A percentile compares a stretch with the other conserved stretches of the same genome.
Evolutionary conservation across 78 protist species (phyloP).

Genomic region (Dictyostelium capitatum): DNA sequence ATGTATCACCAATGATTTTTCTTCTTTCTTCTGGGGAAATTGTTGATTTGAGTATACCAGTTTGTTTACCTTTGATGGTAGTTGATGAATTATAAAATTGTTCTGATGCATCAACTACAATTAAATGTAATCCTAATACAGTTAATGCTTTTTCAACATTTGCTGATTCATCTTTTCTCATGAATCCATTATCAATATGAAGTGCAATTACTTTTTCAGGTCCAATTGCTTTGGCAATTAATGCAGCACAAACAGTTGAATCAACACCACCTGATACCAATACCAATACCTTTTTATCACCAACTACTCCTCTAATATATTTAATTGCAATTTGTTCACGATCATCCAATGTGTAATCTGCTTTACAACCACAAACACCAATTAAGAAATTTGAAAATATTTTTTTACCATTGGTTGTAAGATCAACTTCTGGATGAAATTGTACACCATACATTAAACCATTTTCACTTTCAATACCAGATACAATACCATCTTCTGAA

Average conservation of each 20-base stretch:
- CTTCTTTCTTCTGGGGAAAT: conserved; percentile 95
- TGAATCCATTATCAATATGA: conserved; percentile 97
- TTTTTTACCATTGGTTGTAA: conserved; percentile 86
- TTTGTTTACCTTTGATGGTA: conserved; percentile 40
- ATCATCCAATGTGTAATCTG: conserved; percentile 80
- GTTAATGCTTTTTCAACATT: conserved; percentile 76
- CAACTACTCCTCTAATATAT: conserved; percentile 69
- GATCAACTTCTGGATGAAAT: conserved; percentile 98
- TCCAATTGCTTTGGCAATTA: conserved; percentile 93
- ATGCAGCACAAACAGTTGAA: conserved; percentile 96
- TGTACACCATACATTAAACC: conserved; percentile 82
- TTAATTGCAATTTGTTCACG: conserved; percentile 85
- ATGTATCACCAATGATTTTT: conserved; percentile 97
- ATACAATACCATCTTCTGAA: conserved; percentile 71
- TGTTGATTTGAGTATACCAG: conserved; percentile 46
- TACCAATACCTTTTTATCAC: conserved; percentile 81
- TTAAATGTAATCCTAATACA: conserved; percentile 65
- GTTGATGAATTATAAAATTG: conserved; percentile 91
- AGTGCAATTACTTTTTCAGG: conserved; percentile 89
- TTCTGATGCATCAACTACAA: conserved; percentile 90
- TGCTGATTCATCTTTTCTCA: conserved; percentile 88
- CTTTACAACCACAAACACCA: conserved; percentile 57
- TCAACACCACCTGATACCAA: conserved; percentile 98
- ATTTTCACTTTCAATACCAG: conserved; percentile 62
- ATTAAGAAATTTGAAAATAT: conserved; percentile 93